A percentile compares a stretch with the other conserved stretches of the same genome.
phyloP scores from a whole-genome alignment of 768 basidiomycete species.

The Macrocybe gigantea region DNA sequence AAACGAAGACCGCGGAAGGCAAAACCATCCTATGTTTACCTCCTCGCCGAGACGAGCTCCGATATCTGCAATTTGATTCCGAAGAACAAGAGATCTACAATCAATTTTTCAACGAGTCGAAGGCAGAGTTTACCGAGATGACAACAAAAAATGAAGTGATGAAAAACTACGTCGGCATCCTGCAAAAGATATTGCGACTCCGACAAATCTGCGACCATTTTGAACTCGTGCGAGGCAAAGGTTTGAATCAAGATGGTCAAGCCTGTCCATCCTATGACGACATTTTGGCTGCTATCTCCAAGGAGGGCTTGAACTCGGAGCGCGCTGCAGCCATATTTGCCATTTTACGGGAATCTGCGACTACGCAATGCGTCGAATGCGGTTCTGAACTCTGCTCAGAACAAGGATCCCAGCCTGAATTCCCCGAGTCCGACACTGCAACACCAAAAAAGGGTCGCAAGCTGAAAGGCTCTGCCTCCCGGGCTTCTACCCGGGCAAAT shows the following conservation, averaged over 20 bases:
- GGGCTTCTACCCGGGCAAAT: conserved; percentile 67
- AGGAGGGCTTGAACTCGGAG: conserved; percentile 69
- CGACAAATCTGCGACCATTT: conserved; percentile 98
- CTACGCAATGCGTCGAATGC: conserved; percentile 88
- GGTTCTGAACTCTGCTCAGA: conserved; percentile 68
- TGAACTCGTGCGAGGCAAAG: conserved; percentile 76
- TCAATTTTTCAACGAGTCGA: conserved; percentile 83
- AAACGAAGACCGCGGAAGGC: conserved; percentile 76
- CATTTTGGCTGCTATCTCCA: conserved; percentile 65
- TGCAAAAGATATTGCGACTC: conserved; percentile 93
- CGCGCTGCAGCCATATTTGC: conserved; percentile 81
- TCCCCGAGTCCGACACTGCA: conserved; percentile 43
- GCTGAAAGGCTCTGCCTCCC: conserved; percentile 48
- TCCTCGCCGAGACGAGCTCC: conserved; percentile 82
- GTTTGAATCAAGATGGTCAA: conserved; percentile 39
- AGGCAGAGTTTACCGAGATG: conserved; percentile 86
- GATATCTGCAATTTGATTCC: conserved; percentile 76
- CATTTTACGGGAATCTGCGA: conserved; percentile 81
- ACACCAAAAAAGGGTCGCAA: conserved; percentile 43
- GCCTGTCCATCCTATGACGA: conserved; percentile 62
- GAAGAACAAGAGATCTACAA: conserved; percentile 86
- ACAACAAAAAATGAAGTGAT: conserved; percentile 87
- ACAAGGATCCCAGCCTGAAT: conserved; percentile 33
- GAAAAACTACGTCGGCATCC: conserved; percentile 97
- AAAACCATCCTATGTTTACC: conserved; percentile 84